Conservation (phyloP, 1,284 basidiomycete genomes). For the Tylopilus sp. region DNA sequence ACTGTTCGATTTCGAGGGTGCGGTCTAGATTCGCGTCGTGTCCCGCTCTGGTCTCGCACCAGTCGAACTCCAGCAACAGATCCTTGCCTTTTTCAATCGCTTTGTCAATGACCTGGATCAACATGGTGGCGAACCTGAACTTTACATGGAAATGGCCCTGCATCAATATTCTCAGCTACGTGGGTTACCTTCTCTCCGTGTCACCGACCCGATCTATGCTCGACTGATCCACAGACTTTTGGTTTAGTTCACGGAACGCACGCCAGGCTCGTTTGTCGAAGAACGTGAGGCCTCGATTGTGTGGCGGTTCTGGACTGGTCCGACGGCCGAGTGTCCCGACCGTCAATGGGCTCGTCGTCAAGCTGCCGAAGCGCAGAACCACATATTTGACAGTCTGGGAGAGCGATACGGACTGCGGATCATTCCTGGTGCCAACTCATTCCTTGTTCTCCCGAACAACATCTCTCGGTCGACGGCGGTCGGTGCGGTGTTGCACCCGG, state of each 20-base stretch:
- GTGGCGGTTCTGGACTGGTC: constrained; percentile 77
- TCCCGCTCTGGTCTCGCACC: constrained; percentile 43
- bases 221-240: neutral
- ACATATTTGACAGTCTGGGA: constrained; percentile 82
- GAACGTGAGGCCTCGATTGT: constrained; percentile 81
- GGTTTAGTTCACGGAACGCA: constrained; percentile 79
- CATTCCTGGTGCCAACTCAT: constrained; percentile 71
- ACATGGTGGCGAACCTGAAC: constrained; percentile 76
- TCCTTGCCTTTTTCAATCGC: constrained; percentile 58
- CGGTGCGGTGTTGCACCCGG: constrained; percentile 67
- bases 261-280: constrained; percentile 80
- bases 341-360: constrained; percentile 79
- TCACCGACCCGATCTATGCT: neutral
- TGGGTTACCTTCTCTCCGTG: constrained; percentile 36
- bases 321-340: constrained; percentile 45
- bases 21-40: constrained; percentile 62
- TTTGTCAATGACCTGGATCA: no score
- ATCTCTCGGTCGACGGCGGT: constrained; percentile 80
- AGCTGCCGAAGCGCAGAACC: constrained; percentile 87
- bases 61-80: constrained; percentile 52
- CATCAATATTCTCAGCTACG: constrained; percentile 78
- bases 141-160: constrained; percentile 77
- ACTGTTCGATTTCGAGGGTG: constrained; percentile 78
- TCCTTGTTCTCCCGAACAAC: constrained; percentile 83
- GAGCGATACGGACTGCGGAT: constrained; percentile 79